Conservation (phyloP, 2,329 filamentous ascomycete species). For the Trichoderma endophyticum region DNA sequence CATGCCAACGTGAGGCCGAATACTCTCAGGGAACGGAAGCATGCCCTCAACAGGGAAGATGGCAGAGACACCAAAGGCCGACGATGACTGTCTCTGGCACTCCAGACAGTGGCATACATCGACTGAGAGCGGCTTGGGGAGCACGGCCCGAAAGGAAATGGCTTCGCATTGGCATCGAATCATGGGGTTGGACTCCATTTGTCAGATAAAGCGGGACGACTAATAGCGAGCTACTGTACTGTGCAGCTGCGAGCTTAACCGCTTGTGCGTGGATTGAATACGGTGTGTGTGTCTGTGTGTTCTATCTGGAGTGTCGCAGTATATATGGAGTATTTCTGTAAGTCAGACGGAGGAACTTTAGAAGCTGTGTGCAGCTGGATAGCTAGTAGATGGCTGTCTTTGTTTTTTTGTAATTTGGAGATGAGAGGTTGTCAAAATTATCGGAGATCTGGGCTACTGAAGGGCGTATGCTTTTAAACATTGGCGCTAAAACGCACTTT, state of each 20-base stretch:
- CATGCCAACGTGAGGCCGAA: conserved; percentile 33
- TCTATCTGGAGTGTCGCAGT: neutral
- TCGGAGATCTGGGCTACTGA: neutral
- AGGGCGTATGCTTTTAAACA: neutral
- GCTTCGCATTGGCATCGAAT: conserved; percentile 40
- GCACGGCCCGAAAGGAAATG: conserved; percentile 36
- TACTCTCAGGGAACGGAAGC: conserved; percentile 37
- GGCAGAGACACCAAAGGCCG: conserved; percentile 46
- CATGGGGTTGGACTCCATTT: conserved; percentile 22
- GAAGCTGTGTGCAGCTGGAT: neutral
- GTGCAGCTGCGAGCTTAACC: neutral
- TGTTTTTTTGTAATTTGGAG: neutral
- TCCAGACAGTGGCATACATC: conserved; percentile 47
- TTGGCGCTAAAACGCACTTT: neutral
- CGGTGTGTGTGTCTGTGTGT: neutral
- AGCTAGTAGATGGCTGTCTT: neutral
- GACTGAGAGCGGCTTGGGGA: conserved; percentile 34
- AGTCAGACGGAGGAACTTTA: neutral
- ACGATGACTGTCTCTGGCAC: conserved; percentile 44
- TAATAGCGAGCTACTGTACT: neutral
- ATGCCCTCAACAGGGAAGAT: conserved; percentile 40
- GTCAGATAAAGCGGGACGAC: neutral
- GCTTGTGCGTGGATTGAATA: neutral
- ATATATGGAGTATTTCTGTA: neutral
- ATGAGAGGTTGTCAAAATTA: neutral